Conservation (phyloP, 306 rosid species). For the Trifolium subterraneum region DNA sequence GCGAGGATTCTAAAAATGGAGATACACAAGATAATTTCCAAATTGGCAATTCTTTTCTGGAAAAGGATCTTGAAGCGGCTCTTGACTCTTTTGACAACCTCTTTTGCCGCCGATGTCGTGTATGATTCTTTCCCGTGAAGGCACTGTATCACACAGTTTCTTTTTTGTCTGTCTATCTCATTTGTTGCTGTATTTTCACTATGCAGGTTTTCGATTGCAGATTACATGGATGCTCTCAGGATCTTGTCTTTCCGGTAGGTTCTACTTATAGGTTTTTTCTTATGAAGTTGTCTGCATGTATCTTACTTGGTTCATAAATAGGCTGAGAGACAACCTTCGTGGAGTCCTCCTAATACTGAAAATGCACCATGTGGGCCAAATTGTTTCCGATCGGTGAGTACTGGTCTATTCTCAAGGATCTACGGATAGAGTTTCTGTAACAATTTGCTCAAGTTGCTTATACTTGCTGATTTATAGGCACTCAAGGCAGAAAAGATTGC, state of each 20-base stretch:
- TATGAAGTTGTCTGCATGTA: slow-evolving; percentile 25
- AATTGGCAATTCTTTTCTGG: slow-evolving; percentile 67
- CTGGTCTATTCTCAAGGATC: slow-evolving; percentile 21
- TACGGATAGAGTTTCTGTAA: slow-evolving; percentile 20
- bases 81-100: slow-evolving; percentile 97
- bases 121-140: slow-evolving; percentile 45
- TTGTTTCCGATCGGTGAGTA: slow-evolving; percentile 82
- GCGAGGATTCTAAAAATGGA: slow-evolving; percentile 58
- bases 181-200: slow-evolving; percentile 36
- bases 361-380: slow-evolving; percentile 77
- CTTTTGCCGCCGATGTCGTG: slow-evolving; percentile 97
- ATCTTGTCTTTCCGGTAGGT: slow-evolving; percentile 96
- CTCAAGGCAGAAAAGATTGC: slow-evolving; percentile 64
- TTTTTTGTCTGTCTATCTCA: slow-evolving; percentile 30
- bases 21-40: slow-evolving; percentile 63
- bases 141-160: slow-evolving; percentile 39
- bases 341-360: slow-evolving; percentile 71
- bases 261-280: slow-evolving; percentile 26
- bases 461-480: slow-evolving; percentile 54
- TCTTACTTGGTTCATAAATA: slow-evolving; percentile 50
- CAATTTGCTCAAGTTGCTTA: slow-evolving; percentile 39
- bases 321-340: slow-evolving; percentile 85
- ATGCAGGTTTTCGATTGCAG: slow-evolving; percentile 92
- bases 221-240: slow-evolving; percentile 98
- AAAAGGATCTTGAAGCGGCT: slow-evolving; percentile 96